Evolutionary conservation across 371 early-diverging fungal species (phyloP), one percentile per base, ranked within the genome.

Genomic region (Thermomucor indicae-seudaticae): DNA sequence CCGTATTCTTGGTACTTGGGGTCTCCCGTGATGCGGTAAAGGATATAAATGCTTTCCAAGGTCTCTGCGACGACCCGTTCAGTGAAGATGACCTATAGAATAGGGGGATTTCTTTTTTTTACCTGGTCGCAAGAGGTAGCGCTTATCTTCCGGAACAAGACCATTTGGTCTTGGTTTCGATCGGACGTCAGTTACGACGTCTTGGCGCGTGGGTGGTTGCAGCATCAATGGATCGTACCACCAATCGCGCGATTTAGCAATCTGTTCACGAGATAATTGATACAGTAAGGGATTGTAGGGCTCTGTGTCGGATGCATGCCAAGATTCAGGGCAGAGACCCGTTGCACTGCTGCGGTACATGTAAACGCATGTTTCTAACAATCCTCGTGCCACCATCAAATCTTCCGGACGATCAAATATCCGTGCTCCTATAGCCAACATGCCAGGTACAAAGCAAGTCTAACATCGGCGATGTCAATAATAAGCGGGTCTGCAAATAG

Each of bases 11-110:
- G 83, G 41, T 83, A 92, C 45, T 72, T 80, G 29, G 62, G 72
- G 55, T 91, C 81, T 1, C 88, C 85, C 14, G 91, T 90, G 11
- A 88, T 64, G 22, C 91, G 71, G 50, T 80, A 91, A 38, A 88
- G 40, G 20, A 82, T 68, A 72, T 82, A 93, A 12, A 93, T 55
- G 44, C 84, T 83, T 64, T 93, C 93, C 17, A 91, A 51, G 0
- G 87, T 84, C 71, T 93, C 93, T 58, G 75, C 73, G 24, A 49
- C 20, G 55, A n/a, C n/a, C n/a, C n/a, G n/a, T n/a, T n/a, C n/a
- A n/a, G n/a, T n/a, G n/a, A n/a, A n/a, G n/a, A n/a, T n/a, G n/a
- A n/a, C n/a, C n/a, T n/a, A n/a, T n/a, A n/a, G n/a, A n/a, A n/a
- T n/a, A 48, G 24, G 1, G 12, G 20, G 12, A 6, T 51, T 34